Evolutionary conservation across 495 filamentous ascomycete species (phyloP), one percentile per base, ranked within the genome.

Genomic region (Chlorociboria aeruginascens): DNA sequence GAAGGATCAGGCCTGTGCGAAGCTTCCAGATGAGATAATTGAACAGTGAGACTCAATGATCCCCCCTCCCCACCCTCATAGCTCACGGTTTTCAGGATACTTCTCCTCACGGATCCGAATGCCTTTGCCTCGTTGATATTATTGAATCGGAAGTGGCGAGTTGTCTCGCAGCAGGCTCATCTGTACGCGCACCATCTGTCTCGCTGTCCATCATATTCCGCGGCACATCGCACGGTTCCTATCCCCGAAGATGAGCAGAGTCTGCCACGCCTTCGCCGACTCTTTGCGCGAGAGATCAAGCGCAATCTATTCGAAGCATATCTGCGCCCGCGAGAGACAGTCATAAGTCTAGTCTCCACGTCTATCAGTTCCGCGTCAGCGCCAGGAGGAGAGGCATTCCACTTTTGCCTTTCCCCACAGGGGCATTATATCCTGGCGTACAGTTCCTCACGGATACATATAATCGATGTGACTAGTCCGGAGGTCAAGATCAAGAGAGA

Each of bases 361-460:
- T 87, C 84, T 13, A 84, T 86, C 60, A 86, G 83, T 50, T 89
- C 85, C 0, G 85, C 86, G 10, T 76, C 80, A 0, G 82, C 83
- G 48, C 86, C 86, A 0, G 82, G 84, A 6, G 86, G 86, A 16
- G 86, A 93, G 62, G 85, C 85, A 38, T 85, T 93, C 63, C 83
- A 86, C 43, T 93, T 92, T 55, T 74, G 75, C 47, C 79, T 86
- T 48, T 90, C 86, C 12, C 77, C 82, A 7, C 78, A 73, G 52
- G 85, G 84, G 9, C 78, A 80, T 46, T 76, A 80, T 61, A 63
- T 89, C 10, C 70, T 93, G 8, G 87, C 85, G 36, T 81, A 87
- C 53, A 89, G 83, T 59, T 90, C 86, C n/a, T 90, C 87, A 14
- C 71, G 86, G 45, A 88, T 93, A 55, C 78, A 87, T 50, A 78